phyloP scores from a whole-genome alignment of 2,329 filamentous ascomycete species.

The Endoconidiophora polonica region DNA sequence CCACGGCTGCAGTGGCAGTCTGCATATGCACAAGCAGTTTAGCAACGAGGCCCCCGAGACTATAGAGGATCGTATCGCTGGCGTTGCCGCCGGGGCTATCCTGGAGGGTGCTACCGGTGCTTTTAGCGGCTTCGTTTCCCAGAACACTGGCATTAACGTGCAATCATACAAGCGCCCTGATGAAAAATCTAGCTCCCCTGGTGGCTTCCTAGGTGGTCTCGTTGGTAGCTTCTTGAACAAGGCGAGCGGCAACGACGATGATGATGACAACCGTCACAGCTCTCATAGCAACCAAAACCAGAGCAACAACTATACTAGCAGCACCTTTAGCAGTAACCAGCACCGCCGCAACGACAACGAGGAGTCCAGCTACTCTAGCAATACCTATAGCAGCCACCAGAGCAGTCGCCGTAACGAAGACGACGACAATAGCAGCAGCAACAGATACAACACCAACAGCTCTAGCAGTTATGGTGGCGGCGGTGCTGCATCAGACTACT shows the following conservation, averaged over 20 bases:
- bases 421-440: slow-evolving; percentile 5
- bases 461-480: slow-evolving; percentile 21
- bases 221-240: slow-evolving; percentile 44
- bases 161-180: slow-evolving; percentile 18
- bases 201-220: slow-evolving; percentile 52
- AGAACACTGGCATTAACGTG: slow-evolving; percentile 29
- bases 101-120: slow-evolving; percentile 40
- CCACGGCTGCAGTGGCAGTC: slow-evolving; percentile 64
- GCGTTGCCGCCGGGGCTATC: slow-evolving; percentile 38
- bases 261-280: slow-evolving; percentile 30
- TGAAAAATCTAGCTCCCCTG: slow-evolving; percentile 39
- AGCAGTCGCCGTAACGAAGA: slow-evolving; percentile 7
- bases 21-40: slow-evolving; percentile 58
- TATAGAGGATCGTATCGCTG: slow-evolving; percentile 39
- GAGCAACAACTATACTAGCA: slow-evolving; percentile 44
- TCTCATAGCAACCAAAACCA: slow-evolving; percentile 38
- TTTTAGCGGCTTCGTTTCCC: slow-evolving; percentile 29
- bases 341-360: slow-evolving; percentile 8
- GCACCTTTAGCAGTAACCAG: slow-evolving; percentile 23
- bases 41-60: slow-evolving; percentile 26
- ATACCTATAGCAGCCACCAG: background rate
- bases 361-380: slow-evolving; percentile 4
- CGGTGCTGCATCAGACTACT: slow-evolving; percentile 31
- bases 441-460: slow-evolving; percentile 1
- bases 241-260: slow-evolving; percentile 28